These are phyloP conservation scores for Dactylonectria estremocensis DNA, from an alignment of 2,329 filamentous ascomycete species.

Conservation along the genomic window DNA sequence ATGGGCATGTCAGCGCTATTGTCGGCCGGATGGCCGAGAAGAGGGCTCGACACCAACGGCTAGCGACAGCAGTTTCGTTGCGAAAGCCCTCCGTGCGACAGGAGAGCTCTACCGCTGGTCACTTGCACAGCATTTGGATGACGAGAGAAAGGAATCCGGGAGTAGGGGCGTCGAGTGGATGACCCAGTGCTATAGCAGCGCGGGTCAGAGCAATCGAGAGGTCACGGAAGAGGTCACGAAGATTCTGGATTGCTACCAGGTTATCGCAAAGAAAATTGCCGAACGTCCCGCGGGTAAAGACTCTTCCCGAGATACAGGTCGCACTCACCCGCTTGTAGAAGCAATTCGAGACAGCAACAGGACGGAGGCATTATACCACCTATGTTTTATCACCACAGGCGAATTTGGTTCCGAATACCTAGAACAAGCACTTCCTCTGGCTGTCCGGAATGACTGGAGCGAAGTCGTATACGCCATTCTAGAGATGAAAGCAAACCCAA, in stretches of 20 bases:
- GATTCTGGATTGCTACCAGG: slow-evolving; percentile 26
- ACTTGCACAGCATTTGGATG: too few relatives aligned
- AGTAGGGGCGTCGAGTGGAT: slow-evolving; percentile 22
- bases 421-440: slow-evolving; percentile 28
- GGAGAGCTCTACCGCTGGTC: slow-evolving; percentile 6
- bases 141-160: too few relatives aligned
- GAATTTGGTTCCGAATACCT: slow-evolving; percentile 17
- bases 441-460: slow-evolving; percentile 31
- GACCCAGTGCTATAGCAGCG: not conserved
- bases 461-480: slow-evolving; percentile 28
- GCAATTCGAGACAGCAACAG: slow-evolving; percentile 23
- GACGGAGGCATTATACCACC: slow-evolving; percentile 13
- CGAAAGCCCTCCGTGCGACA: slow-evolving; percentile 6
- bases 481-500: slow-evolving; percentile 26
- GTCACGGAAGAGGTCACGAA: not conserved
- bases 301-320: not conserved
- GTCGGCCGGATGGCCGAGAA: not conserved
- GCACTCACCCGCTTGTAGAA: not conserved
- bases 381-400: slow-evolving; percentile 18
- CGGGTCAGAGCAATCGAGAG: not conserved
- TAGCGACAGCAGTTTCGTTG: not conserved
- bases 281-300: not conserved
- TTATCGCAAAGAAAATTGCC: not conserved
- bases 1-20: not conserved
- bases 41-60: not conserved